Evolutionary conservation across 1,139 yeast genomes (phyloP), one percentile per base, ranked within the genome.

Genomic region (Candida sojae): DNA sequence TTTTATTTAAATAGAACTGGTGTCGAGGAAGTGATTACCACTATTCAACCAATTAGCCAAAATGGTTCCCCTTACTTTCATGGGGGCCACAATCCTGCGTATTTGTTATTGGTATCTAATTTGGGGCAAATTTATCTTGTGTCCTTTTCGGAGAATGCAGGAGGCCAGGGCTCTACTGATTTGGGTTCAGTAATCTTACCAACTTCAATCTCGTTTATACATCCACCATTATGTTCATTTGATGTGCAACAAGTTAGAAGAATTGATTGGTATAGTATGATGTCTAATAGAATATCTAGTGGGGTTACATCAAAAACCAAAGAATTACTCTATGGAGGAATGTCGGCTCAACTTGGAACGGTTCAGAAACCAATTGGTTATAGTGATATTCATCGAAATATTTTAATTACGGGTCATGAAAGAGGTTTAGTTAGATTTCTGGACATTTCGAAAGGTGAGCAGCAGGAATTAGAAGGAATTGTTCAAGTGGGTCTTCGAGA

Each of bases 401-500:
- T 90, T 2, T 66, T 87, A 43, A 79, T 88, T 2, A 82, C 96
- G 0, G 98, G 97, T 1, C 97, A 90, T 63, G 79, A 79, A 34
- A 84, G 86, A 59, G 98, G 97, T 0, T 75, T 82, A 23, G 83
- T 93, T 0, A 77, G 96, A 53, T 64, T 93, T 21, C 84, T 89
- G 78, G 97, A 92, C 64, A 85, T 91, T 0, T 83, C 96, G 0
- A 82, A 85, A 53, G 88, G 88, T 28, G 96, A 88, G 57, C 68
- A 82, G 13, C 86, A 79, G 51, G 90, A 85, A 44, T 72, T 81
- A n/a, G 77, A 70, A 50, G 63, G 62, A 26, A 57, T 66, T 8
- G 62, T 75, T 2, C 77, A 72, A 54, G 56, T 74, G 11, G 66
- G 70, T 48, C 64, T 75, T 48, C 61, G 61, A 39, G 75, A 70